These are phyloP conservation scores for Tetrastigma voinierianum DNA, from an alignment of 164 flowering plant species.

Conservation along the genomic window DNA sequence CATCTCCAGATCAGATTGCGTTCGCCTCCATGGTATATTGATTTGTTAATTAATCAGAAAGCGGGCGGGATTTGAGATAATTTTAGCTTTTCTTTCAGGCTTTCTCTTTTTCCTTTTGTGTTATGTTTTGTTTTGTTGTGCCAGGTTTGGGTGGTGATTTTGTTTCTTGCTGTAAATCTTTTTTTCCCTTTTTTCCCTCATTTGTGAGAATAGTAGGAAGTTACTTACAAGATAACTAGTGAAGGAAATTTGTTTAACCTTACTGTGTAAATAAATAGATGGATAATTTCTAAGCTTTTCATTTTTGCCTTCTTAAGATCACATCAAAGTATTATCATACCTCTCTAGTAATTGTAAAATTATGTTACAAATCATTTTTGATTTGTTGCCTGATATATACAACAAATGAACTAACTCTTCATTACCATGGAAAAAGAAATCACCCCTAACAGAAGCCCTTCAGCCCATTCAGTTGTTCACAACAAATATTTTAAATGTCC, in stretches of 20 bases:
- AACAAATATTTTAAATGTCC: conserved; percentile 39
- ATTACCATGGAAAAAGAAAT: too few species aligned
- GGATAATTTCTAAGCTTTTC: conserved; percentile 9
- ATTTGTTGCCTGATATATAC: too few species aligned
- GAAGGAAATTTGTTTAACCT: conserved; percentile 18
- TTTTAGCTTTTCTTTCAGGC: conserved; percentile 18
- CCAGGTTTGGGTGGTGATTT: conserved; percentile 7
- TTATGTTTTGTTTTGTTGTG: background rate
- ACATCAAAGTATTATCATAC: background rate
- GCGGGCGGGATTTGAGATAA: conserved; percentile 6
- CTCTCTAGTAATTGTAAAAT: too few species aligned
- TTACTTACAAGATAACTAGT: conserved; percentile 3
- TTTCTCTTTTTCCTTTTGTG: background rate
- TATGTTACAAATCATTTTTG: too few species aligned
- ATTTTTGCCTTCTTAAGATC: conserved; percentile 3
- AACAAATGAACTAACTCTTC: too few species aligned
- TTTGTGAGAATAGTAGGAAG: conserved; percentile 13
- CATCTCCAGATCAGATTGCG: conserved; percentile 14
- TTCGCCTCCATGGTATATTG: conserved; percentile 33
- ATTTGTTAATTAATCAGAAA: conserved; percentile 42
- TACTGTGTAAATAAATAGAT: conserved; percentile 24
- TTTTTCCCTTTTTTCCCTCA: background rate
- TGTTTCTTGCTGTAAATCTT: conserved; percentile 17
- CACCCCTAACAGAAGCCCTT: background rate
- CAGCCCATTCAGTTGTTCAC: too few species aligned